phyloP scores from a whole-genome alignment of 2,329 filamentous ascomycete genomes.

The Macroventuria anomochaeta region DNA sequence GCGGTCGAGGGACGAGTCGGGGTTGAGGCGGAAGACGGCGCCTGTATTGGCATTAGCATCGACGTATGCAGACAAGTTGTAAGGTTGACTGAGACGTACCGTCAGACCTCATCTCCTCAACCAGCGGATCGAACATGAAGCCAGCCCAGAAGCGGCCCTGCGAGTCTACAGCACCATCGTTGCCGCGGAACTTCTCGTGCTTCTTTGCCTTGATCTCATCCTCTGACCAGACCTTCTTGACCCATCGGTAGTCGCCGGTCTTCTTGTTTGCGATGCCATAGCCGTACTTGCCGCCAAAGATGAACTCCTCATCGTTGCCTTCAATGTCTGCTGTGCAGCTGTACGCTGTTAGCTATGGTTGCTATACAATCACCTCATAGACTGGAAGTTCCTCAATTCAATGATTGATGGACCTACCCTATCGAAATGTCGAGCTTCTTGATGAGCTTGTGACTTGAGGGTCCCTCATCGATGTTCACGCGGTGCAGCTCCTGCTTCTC shows the following conservation, averaged over 20 bases:
- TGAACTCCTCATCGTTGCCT: constrained; percentile 70
- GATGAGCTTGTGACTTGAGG: constrained; percentile 63
- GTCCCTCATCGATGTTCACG: constrained; percentile 69
- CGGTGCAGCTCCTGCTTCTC: constrained; percentile 76
- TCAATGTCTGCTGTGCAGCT: constrained; percentile 76
- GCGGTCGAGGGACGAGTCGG: constrained; percentile 64
- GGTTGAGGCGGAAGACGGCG: constrained; percentile 74
- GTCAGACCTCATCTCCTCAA: constrained; percentile 59
- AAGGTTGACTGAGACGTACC: no score
- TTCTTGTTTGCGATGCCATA: constrained; percentile 76
- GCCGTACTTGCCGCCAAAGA: constrained; percentile 81
- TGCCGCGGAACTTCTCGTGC: constrained; percentile 65
- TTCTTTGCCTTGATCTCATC: constrained; percentile 55
- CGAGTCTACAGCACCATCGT: constrained; percentile 83
- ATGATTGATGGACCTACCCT: constrained; percentile 57
- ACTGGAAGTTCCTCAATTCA: no score
- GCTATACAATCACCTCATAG: neutral
- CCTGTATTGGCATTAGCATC: constrained; percentile 58
- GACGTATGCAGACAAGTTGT: no score
- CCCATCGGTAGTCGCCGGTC: constrained; percentile 62
- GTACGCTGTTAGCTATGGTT: neutral
- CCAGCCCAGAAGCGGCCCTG: constrained; percentile 85
- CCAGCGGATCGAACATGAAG: constrained; percentile 81
- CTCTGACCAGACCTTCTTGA: constrained; percentile 63
- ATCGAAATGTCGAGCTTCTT: constrained; percentile 63